Base-by-base conservation (phyloP, 179 eudicot species). In the Corrigiola litoralis region DNA sequence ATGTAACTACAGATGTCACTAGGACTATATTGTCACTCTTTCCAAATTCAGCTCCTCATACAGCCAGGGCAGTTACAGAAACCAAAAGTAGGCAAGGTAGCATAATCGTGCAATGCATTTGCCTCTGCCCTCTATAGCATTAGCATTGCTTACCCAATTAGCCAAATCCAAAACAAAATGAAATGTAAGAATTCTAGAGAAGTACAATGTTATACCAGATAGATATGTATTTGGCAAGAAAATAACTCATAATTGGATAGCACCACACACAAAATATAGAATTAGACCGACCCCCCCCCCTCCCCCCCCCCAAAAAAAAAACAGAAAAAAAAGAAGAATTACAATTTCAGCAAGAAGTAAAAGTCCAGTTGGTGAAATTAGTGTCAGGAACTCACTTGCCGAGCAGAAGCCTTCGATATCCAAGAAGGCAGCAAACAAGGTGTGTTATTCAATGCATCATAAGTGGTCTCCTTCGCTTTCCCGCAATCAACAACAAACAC, bases 401-500 rank as follows among this genome's bases (percentile, higher is more conserved):
- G 91, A 70, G 96, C 89, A 67, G 98, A 92, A 69, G 98, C 98
- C 82, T 92, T 90, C 36, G 98, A 92, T 71, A 92, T 87, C 98
- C 98, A 92, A 60, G 98, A 92, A 67, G 98, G 98, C 58, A 92
- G 75, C 60, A 92, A 70, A 74, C 98, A 92, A 3, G 98, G 98
- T 40, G 95, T 89, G 75, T 92, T 92, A 66, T 92, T 92, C 61
- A 92, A 68, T 48, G 98, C 98, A 82, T 92, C 98, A 77, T 92
- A 92, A 45, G 96, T 87, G 8, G 98, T 89, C 82, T 92, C 98
- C 73, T 92, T 92, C 42, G 98, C 98, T 85, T 92, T 92, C 53
- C 98, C 98, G 62, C 98, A 92, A 71, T 92, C 98, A 71, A 92
- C 95, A 67, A 92, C 98, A 79, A 85, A 92, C 25, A 92, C 98